Evolutionary conservation across 768 basidiomycete species (phyloP).

Genomic region (Pleurotus djamor): DNA sequence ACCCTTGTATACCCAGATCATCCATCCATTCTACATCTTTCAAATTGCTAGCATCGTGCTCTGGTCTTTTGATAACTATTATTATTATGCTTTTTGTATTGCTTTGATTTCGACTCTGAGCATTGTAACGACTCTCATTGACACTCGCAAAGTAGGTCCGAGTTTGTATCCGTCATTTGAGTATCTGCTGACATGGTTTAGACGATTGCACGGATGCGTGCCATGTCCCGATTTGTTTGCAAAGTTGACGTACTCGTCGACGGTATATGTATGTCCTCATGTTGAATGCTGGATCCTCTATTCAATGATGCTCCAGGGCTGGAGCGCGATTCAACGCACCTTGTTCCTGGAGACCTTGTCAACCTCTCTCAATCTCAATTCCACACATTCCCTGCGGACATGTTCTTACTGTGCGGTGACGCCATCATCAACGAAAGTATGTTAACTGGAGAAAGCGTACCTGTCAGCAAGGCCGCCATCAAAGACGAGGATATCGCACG

Average conservation of each 20-base stretch:
- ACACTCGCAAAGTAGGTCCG: constrained; percentile 80
- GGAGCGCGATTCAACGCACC: constrained; percentile 66
- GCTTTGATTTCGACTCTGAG: constrained; percentile 86
- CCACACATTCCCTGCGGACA: constrained; percentile 80
- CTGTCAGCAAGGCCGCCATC: constrained; percentile 86
- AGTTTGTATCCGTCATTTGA: neutral
- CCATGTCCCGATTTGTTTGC: constrained; percentile 93
- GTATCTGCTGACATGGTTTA: constrained; percentile 23
- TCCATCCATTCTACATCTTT: constrained; percentile 98
- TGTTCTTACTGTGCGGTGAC: constrained; percentile 92
- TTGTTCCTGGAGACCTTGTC: constrained; percentile 92
- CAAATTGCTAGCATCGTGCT: constrained; percentile 93
- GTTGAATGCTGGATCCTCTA: neutral
- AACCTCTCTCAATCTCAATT: constrained; percentile 81
- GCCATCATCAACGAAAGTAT: constrained; percentile 99
- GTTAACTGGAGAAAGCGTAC: constrained; percentile 98
- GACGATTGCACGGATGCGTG: constrained; percentile 92
- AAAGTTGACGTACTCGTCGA: constrained; percentile 68
- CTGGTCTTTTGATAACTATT: constrained; percentile 96
- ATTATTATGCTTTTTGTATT: constrained; percentile 97
- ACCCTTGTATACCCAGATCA: constrained; percentile 48
- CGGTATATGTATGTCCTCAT: constrained; percentile 58
- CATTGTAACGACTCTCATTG: constrained; percentile 82
- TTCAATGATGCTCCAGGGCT: constrained; percentile 46
- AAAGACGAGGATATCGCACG: constrained; percentile 73